phyloP scores from a whole-genome alignment of 441 rosid genomes.

The Arabidopsis lyrata region DNA sequence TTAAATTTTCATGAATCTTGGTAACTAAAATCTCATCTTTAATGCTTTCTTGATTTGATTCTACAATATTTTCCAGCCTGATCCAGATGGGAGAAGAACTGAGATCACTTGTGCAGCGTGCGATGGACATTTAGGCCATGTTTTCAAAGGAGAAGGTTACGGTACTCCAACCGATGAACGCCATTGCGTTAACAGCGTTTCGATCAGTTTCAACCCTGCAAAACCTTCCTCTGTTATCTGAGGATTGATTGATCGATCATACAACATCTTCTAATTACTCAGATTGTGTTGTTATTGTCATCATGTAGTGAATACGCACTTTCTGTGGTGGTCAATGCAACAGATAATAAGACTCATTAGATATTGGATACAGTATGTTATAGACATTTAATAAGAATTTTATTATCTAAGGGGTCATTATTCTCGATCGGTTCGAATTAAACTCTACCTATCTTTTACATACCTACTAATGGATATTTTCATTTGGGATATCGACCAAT shows the following conservation, averaged over 20 bases:
- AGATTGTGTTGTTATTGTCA: neutral
- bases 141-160: constrained; percentile 90
- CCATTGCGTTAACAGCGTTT: constrained; percentile 75
- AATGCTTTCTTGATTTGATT: neutral
- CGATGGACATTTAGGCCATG: constrained; percentile 95
- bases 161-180: constrained; percentile 66
- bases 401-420: too few species aligned
- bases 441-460: too few species aligned
- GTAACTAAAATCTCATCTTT: neutral
- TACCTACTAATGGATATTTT: too few species aligned
- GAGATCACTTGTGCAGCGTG: constrained; percentile 90
- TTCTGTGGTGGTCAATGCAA: neutral
- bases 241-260: neutral
- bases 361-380: too few species aligned
- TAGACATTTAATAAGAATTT: too few species aligned
- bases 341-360: neutral
- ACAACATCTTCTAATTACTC: neutral
- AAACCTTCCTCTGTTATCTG: neutral
- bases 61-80: constrained; percentile 55
- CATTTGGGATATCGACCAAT: too few species aligned
- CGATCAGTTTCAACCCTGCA: constrained; percentile 22
- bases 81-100: constrained; percentile 78
- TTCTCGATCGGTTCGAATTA: too few species aligned
- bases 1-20: neutral
- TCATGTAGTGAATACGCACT: neutral